Conservation (phyloP, 2,329 filamentous ascomycete genomes). For the Malbranchea cinnamomea region DNA sequence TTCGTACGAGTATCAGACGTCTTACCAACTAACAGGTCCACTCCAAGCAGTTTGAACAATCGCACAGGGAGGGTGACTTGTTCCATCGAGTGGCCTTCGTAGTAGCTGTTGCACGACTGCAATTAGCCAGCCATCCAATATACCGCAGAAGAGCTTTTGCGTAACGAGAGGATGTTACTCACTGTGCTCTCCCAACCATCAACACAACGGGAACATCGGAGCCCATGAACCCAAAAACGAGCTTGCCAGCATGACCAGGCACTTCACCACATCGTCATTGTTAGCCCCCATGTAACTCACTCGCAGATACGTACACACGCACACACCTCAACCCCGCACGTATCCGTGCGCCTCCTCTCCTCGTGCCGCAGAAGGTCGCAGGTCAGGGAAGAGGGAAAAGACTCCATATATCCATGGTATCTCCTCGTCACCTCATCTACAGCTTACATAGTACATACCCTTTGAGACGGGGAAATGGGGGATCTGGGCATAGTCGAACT, state of each 20-base stretch:
- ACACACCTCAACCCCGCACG: too few relatives aligned
- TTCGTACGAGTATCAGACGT: not conserved
- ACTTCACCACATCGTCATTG: too few relatives aligned
- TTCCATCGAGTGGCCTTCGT: conserved; percentile 51
- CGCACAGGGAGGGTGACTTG: conserved; percentile 49
- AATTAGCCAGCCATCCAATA: not conserved
- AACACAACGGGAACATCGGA: conserved; percentile 42
- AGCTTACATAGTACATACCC: conserved; percentile 28
- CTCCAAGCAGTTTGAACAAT: conserved; percentile 47
- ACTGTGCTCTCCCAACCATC: conserved; percentile 52
- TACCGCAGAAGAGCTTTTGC: too few relatives aligned
- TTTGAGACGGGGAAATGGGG: conserved; percentile 47
- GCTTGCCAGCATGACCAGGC: conserved; percentile 47
- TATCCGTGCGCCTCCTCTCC: too few relatives aligned
- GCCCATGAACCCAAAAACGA: conserved; percentile 48
- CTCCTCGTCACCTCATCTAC: too few relatives aligned
- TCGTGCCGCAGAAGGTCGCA: too few relatives aligned
- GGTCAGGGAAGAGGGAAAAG: too few relatives aligned
- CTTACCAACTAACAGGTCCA: conserved; percentile 43
- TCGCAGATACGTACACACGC: not conserved
- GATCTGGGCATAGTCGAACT: conserved; percentile 43
- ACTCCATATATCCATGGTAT: too few relatives aligned
- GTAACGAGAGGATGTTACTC: conserved; percentile 18
- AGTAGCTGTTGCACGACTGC: conserved; percentile 36
- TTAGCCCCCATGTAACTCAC: not conserved